A percentile compares a stretch with the other conserved stretches of the same genome.
phyloP scores from a whole-genome alignment of 305 asterid species.

The Solanum hybrid region DNA sequence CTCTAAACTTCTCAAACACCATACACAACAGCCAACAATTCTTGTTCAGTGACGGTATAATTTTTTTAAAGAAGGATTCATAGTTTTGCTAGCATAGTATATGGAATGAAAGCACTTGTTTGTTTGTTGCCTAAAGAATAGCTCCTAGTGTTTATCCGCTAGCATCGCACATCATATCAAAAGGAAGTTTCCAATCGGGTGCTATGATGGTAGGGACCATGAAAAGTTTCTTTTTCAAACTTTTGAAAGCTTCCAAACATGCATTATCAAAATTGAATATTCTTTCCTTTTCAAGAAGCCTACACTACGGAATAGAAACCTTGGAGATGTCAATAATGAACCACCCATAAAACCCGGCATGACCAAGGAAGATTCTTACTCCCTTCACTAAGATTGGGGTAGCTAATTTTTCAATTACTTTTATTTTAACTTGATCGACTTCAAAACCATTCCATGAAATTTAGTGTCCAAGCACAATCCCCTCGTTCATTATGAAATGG shows the following conservation, averaged over 20 bases:
- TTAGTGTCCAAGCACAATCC: neutral
- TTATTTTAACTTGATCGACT: neutral
- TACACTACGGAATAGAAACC: neutral
- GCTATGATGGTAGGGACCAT: neutral
- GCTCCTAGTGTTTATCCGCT: neutral
- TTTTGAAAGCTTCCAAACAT: neutral
- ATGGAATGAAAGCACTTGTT: neutral
- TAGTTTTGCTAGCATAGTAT: neutral
- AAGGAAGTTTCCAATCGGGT: neutral
- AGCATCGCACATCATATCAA: neutral
- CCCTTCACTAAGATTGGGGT: neutral
- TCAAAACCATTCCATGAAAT: neutral
- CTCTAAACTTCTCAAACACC: neutral
- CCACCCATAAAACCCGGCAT: neutral
- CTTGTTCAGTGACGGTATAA: neutral
- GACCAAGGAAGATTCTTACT: too few relatives aligned
- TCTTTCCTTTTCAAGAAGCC: neutral
- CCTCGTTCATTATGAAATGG: neutral
- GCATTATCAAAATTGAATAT: neutral
- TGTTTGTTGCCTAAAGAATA: neutral
- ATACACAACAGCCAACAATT: neutral
- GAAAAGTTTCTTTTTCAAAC: too few relatives aligned
- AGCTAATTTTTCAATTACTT: neutral
- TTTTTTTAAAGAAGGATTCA: neutral
- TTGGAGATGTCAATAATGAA: neutral